Evolutionary conservation across 1,284 basidiomycete species (phyloP), one percentile per base, ranked within the genome.

Genomic region (Leccinum griseonigrum): DNA sequence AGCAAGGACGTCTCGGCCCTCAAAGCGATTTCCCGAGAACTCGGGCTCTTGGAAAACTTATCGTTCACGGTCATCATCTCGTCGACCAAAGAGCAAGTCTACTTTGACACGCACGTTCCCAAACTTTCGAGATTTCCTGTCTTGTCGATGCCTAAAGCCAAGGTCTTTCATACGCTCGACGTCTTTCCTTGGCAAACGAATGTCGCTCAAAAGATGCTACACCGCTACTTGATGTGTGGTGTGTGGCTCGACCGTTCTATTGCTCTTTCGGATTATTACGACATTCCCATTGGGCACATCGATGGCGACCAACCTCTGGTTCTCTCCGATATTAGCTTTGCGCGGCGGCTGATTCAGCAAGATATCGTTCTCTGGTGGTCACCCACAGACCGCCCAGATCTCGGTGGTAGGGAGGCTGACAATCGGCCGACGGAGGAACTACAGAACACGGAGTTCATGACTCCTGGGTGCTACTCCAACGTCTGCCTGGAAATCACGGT

Each of bases 331-430:
- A 83, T 99, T 62, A 92, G 90, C 67, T 97, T 98, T 71, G 93
- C 97, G 0, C 87, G 96, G 28, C 85, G 92, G 26, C 78, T 99
- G 53, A 80, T 88, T 57, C 87, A 89, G 60, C 92, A 97, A 66
- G 97, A 99, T 71, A 89, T 94, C 74, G 81, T 98, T 2, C 80
- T 99, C 1, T 99, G 97, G 97, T 99, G 97, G 97, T 97, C 97
- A 3, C 84, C 90, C 1, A 86, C 88, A 4, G 87, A 92, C 38
- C 84, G 84, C n/a, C 96, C 97, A 3, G 97, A 99, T 76, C 82
- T 99, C 0, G 97, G 97, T 50, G 97, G 97, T 2, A 84, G 90
- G 55, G 95, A 99, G 73, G 87, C 94, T 56, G 97, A 99, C 74
- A 83, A 84, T 50, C 84, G 91, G 56, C 85, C 86, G 1, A 78